phyloP scores from a whole-genome alignment of 1,284 basidiomycete genomes.

The Cutaneotrichosporon sp. region DNA sequence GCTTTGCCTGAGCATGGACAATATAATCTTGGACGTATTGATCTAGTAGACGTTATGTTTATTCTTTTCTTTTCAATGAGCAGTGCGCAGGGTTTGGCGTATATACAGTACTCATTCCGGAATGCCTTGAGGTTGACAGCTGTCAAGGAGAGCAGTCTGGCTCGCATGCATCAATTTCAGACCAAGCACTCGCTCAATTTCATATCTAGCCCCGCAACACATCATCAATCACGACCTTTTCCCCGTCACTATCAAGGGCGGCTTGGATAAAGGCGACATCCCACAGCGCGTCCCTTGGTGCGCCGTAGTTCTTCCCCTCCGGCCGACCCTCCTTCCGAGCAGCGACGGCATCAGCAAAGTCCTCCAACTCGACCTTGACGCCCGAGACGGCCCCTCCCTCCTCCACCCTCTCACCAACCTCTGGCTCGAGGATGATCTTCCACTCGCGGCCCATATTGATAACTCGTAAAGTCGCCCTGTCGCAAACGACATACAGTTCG shows the following conservation, averaged over 20 bases:
- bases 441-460: slow-evolving; percentile 53
- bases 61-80: no score
- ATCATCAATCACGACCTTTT: slow-evolving; percentile 59
- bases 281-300: slow-evolving; percentile 58
- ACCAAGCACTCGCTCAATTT: not conserved
- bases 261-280: slow-evolving; percentile 77
- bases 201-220: not conserved
- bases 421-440: slow-evolving; percentile 59
- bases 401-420: slow-evolving; percentile 52
- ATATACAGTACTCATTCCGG: no score
- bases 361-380: slow-evolving; percentile 62
- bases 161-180: no score
- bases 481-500: slow-evolving; percentile 37
- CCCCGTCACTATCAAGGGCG: slow-evolving; percentile 67
- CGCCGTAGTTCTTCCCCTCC: slow-evolving; percentile 34
- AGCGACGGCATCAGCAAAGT: slow-evolving; percentile 62
- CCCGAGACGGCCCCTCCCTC: slow-evolving; percentile 58
- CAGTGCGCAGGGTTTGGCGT: no score
- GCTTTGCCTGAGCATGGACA: no score
- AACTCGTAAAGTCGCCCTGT: slow-evolving; percentile 57
- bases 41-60: no score
- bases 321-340: slow-evolving; percentile 51
- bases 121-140: no score
- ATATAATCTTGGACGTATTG: no score
- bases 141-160: no score